Evolutionary conservation across 1,139 yeast species (phyloP), one percentile per base, ranked within the genome.

Genomic region (Scheffersomyces segobiensis): DNA sequence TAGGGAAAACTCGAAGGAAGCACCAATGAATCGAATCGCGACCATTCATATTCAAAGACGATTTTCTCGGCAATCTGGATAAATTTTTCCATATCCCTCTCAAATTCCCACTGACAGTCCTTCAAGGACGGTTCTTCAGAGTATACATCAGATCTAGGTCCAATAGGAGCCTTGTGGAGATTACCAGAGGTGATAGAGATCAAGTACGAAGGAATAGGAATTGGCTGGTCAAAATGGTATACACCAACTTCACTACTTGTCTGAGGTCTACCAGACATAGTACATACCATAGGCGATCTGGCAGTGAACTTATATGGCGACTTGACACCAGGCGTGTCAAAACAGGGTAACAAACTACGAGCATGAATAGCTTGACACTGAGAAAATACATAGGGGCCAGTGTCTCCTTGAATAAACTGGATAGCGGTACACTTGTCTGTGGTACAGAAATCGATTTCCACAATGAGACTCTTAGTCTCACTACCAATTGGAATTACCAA

Each of bases 291-390:
- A 4, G 78, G 75, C 2, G 81, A 77, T 8, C 62, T 63, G 18
- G 73, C 77, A n/a, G 61, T 65, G 60, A 74, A 73, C 52, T 63
- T 64, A 61, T 69, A 78, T 0, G 75, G 67, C 2, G 76, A 72
- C 58, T 78, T 78, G 42, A 76, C 74, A 0, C 74, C 77, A 1
- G 82, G 82, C 10, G 81, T 78, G 63, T 78, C 82, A 62, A 78
- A 78, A 61, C 82, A 76, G 4, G 82, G 82, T 60, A 77, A 77
- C 62, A 78, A 67, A 52, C 78, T 73, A 56, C 82, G 65, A 18
- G 82, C 82, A 62, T 78, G 82, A 52, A 78, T 77, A 18, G 81
- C 75, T 64, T 78, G 79, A 65, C 82, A 77, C 63, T 78, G 82
- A 0, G 81, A 77, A 60, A 78, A 78, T 54, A 78, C 66, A 59